Evolutionary conservation across 108 stramenopile genomes (phyloP).

Genomic region (Aurantiochytrium sp.): DNA sequence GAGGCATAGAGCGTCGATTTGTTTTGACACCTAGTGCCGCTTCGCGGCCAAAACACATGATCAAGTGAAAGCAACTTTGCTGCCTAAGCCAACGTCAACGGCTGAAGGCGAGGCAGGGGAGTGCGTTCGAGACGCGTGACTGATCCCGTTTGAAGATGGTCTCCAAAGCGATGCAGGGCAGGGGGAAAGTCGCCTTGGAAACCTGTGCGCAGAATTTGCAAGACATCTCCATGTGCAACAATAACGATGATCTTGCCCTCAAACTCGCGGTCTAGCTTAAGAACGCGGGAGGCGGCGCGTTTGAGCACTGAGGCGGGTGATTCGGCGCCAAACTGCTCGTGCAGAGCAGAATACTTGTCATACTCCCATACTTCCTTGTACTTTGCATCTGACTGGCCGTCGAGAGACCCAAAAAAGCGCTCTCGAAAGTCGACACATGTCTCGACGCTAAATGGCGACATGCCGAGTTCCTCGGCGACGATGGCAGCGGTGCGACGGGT

Average conservation of each 20-base stretch:
- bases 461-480: conserved; percentile 35
- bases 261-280: background rate
- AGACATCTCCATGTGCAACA: conserved; percentile 77
- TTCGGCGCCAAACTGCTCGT: conserved; percentile 58
- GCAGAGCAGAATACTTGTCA: conserved; percentile 55
- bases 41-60: too few relatives aligned
- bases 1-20: too few relatives aligned
- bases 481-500: conserved; percentile 62
- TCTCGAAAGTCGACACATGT: conserved; percentile 64
- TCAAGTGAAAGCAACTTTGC: too few relatives aligned
- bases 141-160: background rate
- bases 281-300: conserved; percentile 58
- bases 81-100: background rate
- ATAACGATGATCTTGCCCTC: conserved; percentile 28
- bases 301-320: conserved; percentile 61
- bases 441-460: conserved; percentile 24
- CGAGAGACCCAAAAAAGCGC: conserved; percentile 67
- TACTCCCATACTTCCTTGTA: conserved; percentile 72
- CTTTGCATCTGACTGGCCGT: conserved; percentile 50
- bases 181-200: conserved; percentile 35
- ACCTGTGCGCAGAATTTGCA: conserved; percentile 76
- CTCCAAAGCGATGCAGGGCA: background rate
- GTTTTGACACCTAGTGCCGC: too few relatives aligned
- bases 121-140: background rate
- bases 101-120: background rate